phyloP scores from a whole-genome alignment of 257 asterid genomes.

The Salvia hispanica region DNA sequence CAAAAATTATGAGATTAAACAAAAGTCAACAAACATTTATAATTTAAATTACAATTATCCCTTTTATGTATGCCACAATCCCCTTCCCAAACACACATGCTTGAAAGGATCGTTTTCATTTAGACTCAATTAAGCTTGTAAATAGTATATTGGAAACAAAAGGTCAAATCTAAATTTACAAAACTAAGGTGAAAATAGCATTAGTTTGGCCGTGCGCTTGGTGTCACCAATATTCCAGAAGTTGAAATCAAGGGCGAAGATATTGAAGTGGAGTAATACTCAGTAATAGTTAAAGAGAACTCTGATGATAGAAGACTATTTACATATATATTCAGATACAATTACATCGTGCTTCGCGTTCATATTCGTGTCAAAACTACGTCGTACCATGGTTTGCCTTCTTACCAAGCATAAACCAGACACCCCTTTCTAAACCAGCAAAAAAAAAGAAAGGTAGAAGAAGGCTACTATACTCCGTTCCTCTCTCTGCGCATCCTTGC shows the following conservation, averaged over 20 bases:
- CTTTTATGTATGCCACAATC: too few relatives aligned
- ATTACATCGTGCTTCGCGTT: not conserved
- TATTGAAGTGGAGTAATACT: not conserved
- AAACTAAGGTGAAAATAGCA: too few relatives aligned
- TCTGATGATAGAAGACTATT: not conserved
- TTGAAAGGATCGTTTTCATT: too few relatives aligned
- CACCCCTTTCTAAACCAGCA: conserved; percentile 2
- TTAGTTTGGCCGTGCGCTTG: too few relatives aligned
- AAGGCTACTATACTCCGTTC: conserved; percentile 29
- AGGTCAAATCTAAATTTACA: too few relatives aligned
- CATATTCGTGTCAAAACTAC: not conserved
- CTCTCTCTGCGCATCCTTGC: conserved; percentile 70
- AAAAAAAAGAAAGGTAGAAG: not conserved
- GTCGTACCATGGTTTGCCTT: not conserved
- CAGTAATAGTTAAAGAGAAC: not conserved
- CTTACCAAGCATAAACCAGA: not conserved
- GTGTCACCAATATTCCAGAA: too few relatives aligned
- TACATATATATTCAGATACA: not conserved
- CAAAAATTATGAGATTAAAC: too few relatives aligned
- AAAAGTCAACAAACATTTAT: too few relatives aligned
- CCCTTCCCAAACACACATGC: too few relatives aligned
- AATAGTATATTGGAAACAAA: too few relatives aligned
- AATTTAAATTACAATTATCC: too few relatives aligned
- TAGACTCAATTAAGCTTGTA: too few relatives aligned
- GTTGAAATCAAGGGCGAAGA: not conserved